phyloP scores from a whole-genome alignment of 2,329 filamentous ascomycete species.

The Pseudogymnoascus sp. region DNA sequence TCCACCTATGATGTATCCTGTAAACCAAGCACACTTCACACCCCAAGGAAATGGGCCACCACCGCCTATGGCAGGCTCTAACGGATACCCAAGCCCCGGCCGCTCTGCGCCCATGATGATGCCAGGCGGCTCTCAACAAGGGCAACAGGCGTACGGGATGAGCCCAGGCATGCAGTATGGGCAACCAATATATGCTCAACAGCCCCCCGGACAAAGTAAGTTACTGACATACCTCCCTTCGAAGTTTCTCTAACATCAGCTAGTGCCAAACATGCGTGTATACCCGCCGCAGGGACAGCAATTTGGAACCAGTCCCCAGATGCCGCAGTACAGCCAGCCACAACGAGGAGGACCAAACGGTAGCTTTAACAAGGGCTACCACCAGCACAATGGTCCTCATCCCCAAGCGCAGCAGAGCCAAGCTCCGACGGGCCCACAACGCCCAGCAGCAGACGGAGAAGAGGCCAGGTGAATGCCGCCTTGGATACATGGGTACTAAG shows the following conservation, averaged over 20 bases:
- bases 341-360: slow-evolving; percentile 48
- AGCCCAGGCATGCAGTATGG: slow-evolving; percentile 57
- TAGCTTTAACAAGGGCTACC: slow-evolving; percentile 42
- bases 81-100: slow-evolving; percentile 82
- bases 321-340: slow-evolving; percentile 52
- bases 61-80: slow-evolving; percentile 54
- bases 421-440: slow-evolving; percentile 30
- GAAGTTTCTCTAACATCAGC: slow-evolving; percentile 31
- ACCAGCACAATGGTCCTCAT: slow-evolving; percentile 25
- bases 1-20: slow-evolving; percentile 79
- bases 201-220: slow-evolving; percentile 68
- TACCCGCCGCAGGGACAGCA: slow-evolving; percentile 55
- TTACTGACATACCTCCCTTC: slow-evolving; percentile 26
- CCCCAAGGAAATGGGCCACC: slow-evolving; percentile 45
- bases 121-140: slow-evolving; percentile 88
- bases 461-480: slow-evolving; percentile 37
- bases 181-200: slow-evolving; percentile 56
- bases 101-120: slow-evolving; percentile 87
- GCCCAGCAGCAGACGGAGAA: slow-evolving; percentile 34
- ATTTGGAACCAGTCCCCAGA: slow-evolving; percentile 54
- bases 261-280: slow-evolving; percentile 52
- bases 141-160: slow-evolving; percentile 63
- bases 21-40: slow-evolving; percentile 57
- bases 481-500: background rate
- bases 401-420: slow-evolving; percentile 31